Percentiles rank a stretch among this genome's conserved stretches.
Conservation (phyloP, 129 eudicot genomes). For the Lactuca saligna region DNA sequence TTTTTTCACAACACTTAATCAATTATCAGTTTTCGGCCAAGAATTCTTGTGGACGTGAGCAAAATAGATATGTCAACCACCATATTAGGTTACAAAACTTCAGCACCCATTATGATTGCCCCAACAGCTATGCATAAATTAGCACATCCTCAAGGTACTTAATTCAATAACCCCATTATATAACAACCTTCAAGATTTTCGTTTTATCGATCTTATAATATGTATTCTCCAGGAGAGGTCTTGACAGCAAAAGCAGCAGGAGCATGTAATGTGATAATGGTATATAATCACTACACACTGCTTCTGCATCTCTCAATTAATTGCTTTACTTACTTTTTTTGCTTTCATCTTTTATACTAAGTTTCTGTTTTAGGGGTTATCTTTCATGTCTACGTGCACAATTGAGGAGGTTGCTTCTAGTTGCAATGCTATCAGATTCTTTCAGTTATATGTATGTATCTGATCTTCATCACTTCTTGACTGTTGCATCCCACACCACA, state of each 20-base stretch:
- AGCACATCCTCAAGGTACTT: conserved; percentile 76
- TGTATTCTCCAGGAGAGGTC: conserved; percentile 60
- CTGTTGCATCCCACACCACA: background rate
- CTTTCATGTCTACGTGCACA: conserved; percentile 69
- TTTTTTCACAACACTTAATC: conserved; percentile 2
- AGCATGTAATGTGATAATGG: conserved; percentile 74
- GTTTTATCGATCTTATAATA: background rate
- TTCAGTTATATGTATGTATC: conserved; percentile 64
- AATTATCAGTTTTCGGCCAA: conserved; percentile 62
- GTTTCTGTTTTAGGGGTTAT: conserved; percentile 51
- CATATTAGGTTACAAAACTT: conserved; percentile 64
- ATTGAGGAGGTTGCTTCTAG: conserved; percentile 92
- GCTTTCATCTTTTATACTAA: background rate
- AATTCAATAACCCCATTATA: background rate
- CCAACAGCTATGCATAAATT: conserved; percentile 75
- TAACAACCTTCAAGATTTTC: no score
- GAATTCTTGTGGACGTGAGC: conserved; percentile 78
- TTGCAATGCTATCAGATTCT: conserved; percentile 78
- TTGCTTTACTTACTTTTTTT: background rate
- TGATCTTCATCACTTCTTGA: conserved; percentile 20
- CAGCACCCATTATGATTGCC: conserved; percentile 85
- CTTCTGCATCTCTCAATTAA: background rate
- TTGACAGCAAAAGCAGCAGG: conserved; percentile 94
- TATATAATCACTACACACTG: conserved; percentile 15
- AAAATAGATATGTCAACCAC: conserved; percentile 67